Evolutionary conservation across 2,329 filamentous ascomycete species (phyloP), one percentile per base, ranked within the genome.

Genomic region (Paracoccidioides brasiliensis): DNA sequence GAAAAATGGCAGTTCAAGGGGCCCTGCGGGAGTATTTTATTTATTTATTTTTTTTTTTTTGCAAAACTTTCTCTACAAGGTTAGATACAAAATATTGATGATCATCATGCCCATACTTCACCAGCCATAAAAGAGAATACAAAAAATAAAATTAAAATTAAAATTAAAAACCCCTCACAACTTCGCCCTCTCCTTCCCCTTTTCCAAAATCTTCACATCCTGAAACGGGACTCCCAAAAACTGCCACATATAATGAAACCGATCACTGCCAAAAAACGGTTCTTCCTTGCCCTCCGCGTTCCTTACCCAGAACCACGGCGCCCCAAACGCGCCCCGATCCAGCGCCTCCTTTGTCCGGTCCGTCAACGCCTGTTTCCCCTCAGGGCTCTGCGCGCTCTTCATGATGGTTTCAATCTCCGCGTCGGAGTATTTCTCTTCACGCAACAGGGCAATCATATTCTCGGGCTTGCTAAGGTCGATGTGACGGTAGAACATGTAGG

Each of bases 251-350:
- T 55, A 61, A 56, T 60, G 59, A 30, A 58, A 61, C 52, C 58
- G 43, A 58, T 62, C 61, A 55, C 59, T 60, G 32, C 59, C 61
- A 56, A 62, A 61, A 22, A 61, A 60, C 32, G 61, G 61, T 40
- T 62, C 61, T 15, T 56, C 59, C 44, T 55, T 52, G 12, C 59
- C 61, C 46, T 61, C 54, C 14, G 32, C 67, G 62, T 85, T 81
- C 15, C 74, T 76, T 3, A 83, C 86, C 78, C 82, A 83, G 58
- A 87, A 75, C 86, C 87, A 91, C 1, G 88, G 88, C 52, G 82
- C 81, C 0, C 88, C 88, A 68, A 87, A 91, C 0, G 86, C 87
- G 0, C 86, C 87, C 52, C 72, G 73, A 41, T 80, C 78, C 14
- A 88, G 67, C 0, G 80, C 84, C 60, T 76, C 75, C 57, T 80